Conservation (phyloP, 2,329 filamentous ascomycete genomes). For the Metarhizium sp. region DNA sequence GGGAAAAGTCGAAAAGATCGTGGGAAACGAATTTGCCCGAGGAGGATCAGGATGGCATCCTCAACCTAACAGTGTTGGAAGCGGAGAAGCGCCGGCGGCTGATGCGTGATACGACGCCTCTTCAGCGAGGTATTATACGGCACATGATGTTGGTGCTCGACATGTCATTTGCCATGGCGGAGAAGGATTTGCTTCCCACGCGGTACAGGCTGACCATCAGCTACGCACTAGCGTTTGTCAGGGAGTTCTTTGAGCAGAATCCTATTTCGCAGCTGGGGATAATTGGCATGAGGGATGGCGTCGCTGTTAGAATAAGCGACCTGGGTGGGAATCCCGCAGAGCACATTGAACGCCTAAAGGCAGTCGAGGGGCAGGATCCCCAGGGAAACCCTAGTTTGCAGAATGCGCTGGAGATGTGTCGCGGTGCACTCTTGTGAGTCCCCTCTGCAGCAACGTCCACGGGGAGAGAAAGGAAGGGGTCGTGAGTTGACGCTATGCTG, state of each 20-base stretch:
- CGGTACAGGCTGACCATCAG: conserved; percentile 74
- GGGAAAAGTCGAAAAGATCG: conserved; percentile 57
- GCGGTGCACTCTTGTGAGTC: conserved; percentile 73
- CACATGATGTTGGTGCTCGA: conserved; percentile 87
- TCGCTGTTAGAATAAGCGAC: conserved; percentile 78
- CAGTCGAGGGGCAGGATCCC: conserved; percentile 55
- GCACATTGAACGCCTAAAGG: conserved; percentile 69
- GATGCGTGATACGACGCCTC: conserved; percentile 84
- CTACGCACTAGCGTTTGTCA: conserved; percentile 79
- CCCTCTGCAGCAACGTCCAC: conserved; percentile 3
- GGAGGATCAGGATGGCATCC: conserved; percentile 69
- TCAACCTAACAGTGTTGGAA: conserved; percentile 70
- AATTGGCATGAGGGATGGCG: conserved; percentile 84
- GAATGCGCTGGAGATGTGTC: conserved; percentile 91
- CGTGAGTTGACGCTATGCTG: not conserved
- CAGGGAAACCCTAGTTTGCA: conserved; percentile 75
- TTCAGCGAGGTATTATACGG: conserved; percentile 96
- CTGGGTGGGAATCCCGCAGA: conserved; percentile 87
- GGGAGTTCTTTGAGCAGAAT: conserved; percentile 97
- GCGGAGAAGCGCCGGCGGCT: conserved; percentile 74
- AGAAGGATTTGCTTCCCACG: conserved; percentile 89
- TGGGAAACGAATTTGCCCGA: conserved; percentile 60
- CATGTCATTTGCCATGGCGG: conserved; percentile 85
- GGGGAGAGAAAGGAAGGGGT: not conserved
- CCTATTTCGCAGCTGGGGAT: conserved; percentile 93